phyloP scores from a whole-genome alignment of 768 basidiomycete genomes.

The Phylloporus arenicola region DNA sequence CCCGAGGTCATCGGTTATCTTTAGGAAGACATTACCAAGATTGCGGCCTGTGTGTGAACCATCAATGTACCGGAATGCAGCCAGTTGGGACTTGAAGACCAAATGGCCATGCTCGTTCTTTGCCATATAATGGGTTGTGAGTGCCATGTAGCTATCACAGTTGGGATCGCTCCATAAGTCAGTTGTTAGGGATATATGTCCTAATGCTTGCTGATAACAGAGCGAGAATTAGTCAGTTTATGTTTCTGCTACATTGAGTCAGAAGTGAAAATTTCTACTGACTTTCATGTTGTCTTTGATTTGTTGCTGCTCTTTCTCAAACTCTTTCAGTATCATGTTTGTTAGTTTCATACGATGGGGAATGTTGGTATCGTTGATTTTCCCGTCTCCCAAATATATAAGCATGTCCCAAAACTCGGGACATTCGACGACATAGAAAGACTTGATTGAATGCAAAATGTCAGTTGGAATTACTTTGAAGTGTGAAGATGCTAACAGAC shows the following conservation, averaged over 20 bases:
- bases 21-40: background rate
- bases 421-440: background rate
- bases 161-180: conserved; percentile 6
- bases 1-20: background rate
- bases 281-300: background rate
- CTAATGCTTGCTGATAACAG: background rate
- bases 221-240: too few relatives aligned
- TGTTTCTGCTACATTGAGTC: too few relatives aligned
- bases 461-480: too few relatives aligned
- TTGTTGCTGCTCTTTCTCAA: background rate
- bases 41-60: background rate
- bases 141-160: background rate
- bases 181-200: background rate
- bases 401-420: background rate
- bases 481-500: background rate
- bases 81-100: background rate
- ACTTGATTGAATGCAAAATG: background rate
- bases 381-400: background rate
- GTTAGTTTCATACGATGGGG: background rate
- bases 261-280: too few relatives aligned
- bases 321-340: background rate
- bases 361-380: background rate
- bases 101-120: background rate
- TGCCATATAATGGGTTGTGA: conserved; percentile 2
- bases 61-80: background rate